Percentiles rank a stretch among this genome's conserved stretches.
phyloP scores from a whole-genome alignment of 2,329 filamentous ascomycete species.

The Aspergillus sclerotialis region DNA sequence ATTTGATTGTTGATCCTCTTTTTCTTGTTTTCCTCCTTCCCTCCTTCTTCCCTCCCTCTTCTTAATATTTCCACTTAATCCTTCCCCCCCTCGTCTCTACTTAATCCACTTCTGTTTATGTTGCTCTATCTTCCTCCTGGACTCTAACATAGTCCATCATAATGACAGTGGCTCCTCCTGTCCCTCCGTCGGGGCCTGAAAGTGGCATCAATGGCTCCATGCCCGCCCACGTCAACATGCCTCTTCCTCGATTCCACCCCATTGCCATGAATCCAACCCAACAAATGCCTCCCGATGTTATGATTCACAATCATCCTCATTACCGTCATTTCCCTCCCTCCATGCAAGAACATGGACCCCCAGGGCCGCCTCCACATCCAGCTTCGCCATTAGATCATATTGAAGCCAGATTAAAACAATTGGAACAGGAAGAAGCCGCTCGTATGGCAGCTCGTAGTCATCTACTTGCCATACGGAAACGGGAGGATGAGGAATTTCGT shows the following conservation, averaged over 20 bases:
- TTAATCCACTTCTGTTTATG: slow-evolving; percentile 1
- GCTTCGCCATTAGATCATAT: slow-evolving; percentile 30
- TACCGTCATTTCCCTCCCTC: slow-evolving; percentile 24
- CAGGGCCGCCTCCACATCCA: slow-evolving; percentile 14
- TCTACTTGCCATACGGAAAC: slow-evolving; percentile 30
- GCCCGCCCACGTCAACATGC: slow-evolving; percentile 22
- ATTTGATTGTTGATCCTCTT: slow-evolving; percentile 17
- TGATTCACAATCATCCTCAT: slow-evolving; percentile 26
- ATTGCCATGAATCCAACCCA: slow-evolving; percentile 35
- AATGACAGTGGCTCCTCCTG: slow-evolving; percentile 31
- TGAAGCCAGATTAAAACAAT: slow-evolving; percentile 29
- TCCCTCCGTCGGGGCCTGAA: slow-evolving; percentile 26
- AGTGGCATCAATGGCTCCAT: slow-evolving; percentile 22
- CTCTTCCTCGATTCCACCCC: slow-evolving; percentile 32
- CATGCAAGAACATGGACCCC: slow-evolving; percentile 23
- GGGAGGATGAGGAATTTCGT: slow-evolving; percentile 35
- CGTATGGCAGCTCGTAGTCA: slow-evolving; percentile 32
- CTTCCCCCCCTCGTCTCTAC: slow-evolving; percentile 1
- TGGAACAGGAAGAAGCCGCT: slow-evolving; percentile 34
- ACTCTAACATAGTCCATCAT: slow-evolving; percentile 7
- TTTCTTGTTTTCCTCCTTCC: slow-evolving; percentile 6
- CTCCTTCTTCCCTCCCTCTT: slow-evolving; percentile 3
- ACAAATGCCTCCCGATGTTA: slow-evolving; percentile 24
- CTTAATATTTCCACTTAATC: slow-evolving; percentile 4
- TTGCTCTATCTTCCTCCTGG: neutral